phyloP scores from a whole-genome alignment of 1,284 basidiomycete genomes.

The Meripilus lineatus region DNA sequence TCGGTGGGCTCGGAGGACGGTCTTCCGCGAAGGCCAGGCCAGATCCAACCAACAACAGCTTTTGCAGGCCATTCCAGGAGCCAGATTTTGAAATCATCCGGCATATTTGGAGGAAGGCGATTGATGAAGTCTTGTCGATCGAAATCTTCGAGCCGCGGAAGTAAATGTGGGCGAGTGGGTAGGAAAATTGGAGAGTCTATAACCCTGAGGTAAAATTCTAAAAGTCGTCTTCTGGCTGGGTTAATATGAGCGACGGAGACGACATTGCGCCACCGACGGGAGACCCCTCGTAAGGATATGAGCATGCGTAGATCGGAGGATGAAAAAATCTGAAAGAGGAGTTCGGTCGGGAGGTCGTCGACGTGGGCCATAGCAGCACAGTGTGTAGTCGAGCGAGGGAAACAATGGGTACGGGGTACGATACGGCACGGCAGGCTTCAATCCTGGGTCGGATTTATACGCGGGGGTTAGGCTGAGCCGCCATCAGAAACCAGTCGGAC shows the following conservation, averaged over 20 bases:
- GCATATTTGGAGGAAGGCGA: slow-evolving; percentile 2
- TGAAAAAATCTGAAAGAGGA: slow-evolving; percentile 11
- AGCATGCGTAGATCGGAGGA: slow-evolving; percentile 8
- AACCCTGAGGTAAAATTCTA: slow-evolving; percentile 9
- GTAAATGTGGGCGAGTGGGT: slow-evolving; percentile 4
- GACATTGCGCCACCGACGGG: slow-evolving; percentile 10
- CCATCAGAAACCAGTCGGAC: no score
- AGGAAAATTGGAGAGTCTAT: slow-evolving; percentile 4
- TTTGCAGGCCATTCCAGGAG: slow-evolving; percentile 13
- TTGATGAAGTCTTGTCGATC: slow-evolving; percentile 12
- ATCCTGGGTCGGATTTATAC: no score
- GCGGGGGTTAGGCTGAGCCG: no score
- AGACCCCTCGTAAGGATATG: slow-evolving; percentile 8
- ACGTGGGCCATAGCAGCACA: not conserved
- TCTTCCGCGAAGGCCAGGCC: slow-evolving; percentile 8
- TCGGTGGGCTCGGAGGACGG: not conserved
- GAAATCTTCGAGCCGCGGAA: slow-evolving; percentile 3
- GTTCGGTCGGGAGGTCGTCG: slow-evolving; percentile 14
- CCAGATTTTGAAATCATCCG: slow-evolving; percentile 12
- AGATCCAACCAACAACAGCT: slow-evolving; percentile 12
- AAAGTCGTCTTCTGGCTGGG: slow-evolving; percentile 8
- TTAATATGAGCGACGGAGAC: slow-evolving; percentile 7
- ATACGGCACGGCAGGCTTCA: no score
- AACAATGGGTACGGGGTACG: no score
- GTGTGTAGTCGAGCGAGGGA: no score